Conservation (phyloP, 2,329 filamentous ascomycete genomes). For the Ilyonectria destructans region DNA sequence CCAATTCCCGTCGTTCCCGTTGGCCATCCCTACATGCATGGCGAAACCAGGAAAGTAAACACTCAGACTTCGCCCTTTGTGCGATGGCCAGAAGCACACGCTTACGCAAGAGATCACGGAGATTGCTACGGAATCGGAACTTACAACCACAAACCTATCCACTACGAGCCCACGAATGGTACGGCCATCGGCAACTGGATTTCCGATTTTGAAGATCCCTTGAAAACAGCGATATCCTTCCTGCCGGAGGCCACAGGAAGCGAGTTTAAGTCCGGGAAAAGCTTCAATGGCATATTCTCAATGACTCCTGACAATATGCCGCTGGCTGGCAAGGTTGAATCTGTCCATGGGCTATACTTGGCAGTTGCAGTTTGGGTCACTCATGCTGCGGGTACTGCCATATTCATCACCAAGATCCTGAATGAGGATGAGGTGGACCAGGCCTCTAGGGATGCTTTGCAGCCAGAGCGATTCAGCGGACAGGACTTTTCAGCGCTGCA, state of each 20-base stretch:
- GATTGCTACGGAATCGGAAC: slow-evolving; percentile 41
- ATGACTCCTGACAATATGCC: slow-evolving; percentile 50
- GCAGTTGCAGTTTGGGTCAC: slow-evolving; percentile 46
- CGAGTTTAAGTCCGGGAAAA: slow-evolving; percentile 28
- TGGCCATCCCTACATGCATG: slow-evolving; percentile 45
- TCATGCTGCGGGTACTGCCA: slow-evolving; percentile 40
- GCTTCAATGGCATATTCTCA: slow-evolving; percentile 47
- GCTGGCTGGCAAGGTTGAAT: slow-evolving; percentile 30
- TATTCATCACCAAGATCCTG: slow-evolving; percentile 33
- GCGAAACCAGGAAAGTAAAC: background rate
- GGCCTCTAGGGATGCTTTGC: slow-evolving; percentile 29
- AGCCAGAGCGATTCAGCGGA: slow-evolving; percentile 39
- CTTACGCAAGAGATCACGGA: slow-evolving; percentile 45
- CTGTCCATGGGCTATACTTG: slow-evolving; percentile 31
- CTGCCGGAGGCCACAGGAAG: slow-evolving; percentile 27
- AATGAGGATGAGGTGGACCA: slow-evolving; percentile 34
- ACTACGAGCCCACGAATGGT: slow-evolving; percentile 21
- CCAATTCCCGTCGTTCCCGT: slow-evolving; percentile 45
- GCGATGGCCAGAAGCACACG: slow-evolving; percentile 44
- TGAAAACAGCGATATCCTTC: slow-evolving; percentile 30
- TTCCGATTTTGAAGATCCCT: slow-evolving; percentile 33
- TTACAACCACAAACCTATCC: slow-evolving; percentile 41
- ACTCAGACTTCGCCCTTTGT: slow-evolving; percentile 32
- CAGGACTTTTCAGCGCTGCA: slow-evolving; percentile 33
- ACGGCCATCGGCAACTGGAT: slow-evolving; percentile 41